Evolutionary conservation across 2,329 filamentous ascomycete species (phyloP).

Genomic region (Microascus cirrosus): DNA sequence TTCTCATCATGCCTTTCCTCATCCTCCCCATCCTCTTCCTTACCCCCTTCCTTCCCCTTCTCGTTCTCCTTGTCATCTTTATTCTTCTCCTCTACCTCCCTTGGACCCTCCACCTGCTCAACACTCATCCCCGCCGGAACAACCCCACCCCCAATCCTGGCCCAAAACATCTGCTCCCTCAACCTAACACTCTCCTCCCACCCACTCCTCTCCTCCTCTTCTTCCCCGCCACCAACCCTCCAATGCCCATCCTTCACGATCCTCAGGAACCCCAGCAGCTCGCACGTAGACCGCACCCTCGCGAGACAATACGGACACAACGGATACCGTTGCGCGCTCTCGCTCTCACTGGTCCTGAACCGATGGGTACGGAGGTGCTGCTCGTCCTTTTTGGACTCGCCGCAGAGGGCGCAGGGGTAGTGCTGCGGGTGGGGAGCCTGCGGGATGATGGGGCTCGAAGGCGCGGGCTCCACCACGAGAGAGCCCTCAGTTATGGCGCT

Average conservation of each 20-base stretch:
- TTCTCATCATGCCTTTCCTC: conserved; percentile 16
- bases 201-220: conserved; percentile 73
- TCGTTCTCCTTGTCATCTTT: neutral
- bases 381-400: conserved; percentile 64
- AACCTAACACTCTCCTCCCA: conserved; percentile 93
- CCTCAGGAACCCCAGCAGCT: conserved; percentile 82
- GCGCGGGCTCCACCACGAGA: conserved; percentile 81
- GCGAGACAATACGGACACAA: conserved; percentile 81
- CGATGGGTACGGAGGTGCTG: conserved; percentile 70
- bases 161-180: conserved; percentile 96
- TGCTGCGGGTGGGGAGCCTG: conserved; percentile 39
- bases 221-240: conserved; percentile 56
- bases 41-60: neutral
- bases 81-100: neutral
- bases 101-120: neutral
- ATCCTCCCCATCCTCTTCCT: conserved; percentile 8
- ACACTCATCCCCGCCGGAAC: conserved; percentile 43
- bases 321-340: conserved; percentile 79
- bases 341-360: conserved; percentile 79
- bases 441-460: conserved; percentile 41
- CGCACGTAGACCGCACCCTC: conserved; percentile 77
- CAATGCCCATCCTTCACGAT: conserved; percentile 91
- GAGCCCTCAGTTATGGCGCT: conserved; percentile 75
- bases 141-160: conserved; percentile 82
- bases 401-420: conserved; percentile 76